A percentile compares a stretch with the other conserved stretches of the same genome.
These are phyloP conservation scores for Erucastrum elatum DNA, from an alignment of 345 rosid species.

Conservation along the genomic window DNA sequence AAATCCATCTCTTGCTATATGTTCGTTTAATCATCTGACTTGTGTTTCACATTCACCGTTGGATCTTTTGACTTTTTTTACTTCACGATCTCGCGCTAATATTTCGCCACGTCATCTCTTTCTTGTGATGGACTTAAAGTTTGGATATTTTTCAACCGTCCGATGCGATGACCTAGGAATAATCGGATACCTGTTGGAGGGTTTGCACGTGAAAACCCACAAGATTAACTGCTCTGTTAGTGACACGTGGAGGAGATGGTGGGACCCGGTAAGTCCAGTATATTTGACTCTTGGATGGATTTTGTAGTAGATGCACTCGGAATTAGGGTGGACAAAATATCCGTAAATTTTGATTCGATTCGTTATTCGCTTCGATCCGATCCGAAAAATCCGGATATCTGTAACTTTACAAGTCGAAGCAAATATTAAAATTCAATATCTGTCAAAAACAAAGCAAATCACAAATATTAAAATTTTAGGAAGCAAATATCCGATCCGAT, in stretches of 20 bases:
- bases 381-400: too few species aligned
- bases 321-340: neutral
- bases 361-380: too few species aligned
- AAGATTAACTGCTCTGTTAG: slow-evolving; percentile 14
- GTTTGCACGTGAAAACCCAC: slow-evolving; percentile 36
- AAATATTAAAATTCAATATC: too few species aligned
- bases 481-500: too few species aligned
- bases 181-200: neutral
- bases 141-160: slow-evolving; percentile 32
- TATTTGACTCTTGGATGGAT: neutral
- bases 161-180: slow-evolving; percentile 39
- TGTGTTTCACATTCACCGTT: slow-evolving; percentile 17
- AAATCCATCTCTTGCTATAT: slow-evolving; percentile 8
- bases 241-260: slow-evolving; percentile 40
- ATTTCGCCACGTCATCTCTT: neutral
- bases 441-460: too few species aligned
- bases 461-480: too few species aligned
- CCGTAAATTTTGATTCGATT: too few species aligned
- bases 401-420: too few species aligned
- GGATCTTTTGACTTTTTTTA: slow-evolving; percentile 12
- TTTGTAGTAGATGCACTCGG: neutral
- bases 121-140: slow-evolving; percentile 16
- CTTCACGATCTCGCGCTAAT: neutral
- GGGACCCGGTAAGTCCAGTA: slow-evolving; percentile 12
- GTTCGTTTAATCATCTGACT: slow-evolving; percentile 17